Base-by-base conservation (phyloP, 2,329 filamentous ascomycete genomes). In the Penicillium sp. region DNA sequence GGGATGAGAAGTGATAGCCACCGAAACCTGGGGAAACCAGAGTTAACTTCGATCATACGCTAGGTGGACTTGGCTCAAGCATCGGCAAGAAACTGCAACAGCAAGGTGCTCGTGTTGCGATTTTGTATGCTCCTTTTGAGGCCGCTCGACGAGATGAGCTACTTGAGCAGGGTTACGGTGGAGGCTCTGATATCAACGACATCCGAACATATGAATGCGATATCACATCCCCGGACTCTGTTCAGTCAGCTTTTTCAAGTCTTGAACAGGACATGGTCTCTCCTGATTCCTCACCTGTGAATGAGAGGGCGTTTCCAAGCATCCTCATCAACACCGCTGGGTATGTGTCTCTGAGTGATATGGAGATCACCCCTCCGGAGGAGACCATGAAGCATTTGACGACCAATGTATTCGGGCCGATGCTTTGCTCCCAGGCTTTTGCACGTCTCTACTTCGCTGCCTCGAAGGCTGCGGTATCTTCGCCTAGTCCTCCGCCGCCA, bases 121-220 rank as follows among this genome's bases (percentile, higher is more conserved):
- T 79, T 13, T 64, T 79, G 0, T 79, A 79, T 47, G 76, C 76
- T 0, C 76, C 76, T 1, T 78, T 78, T 54, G 76, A 79, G 58
- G 68, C 72, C 1, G 49, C 64, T 29, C 67, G 68, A 8, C 69
- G 70, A 16, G 62, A 72, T 21, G 59, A 72, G 34, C 67, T 72
- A 0, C 65, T 79, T 16, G 61, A 68, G 13, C 46, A 65, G 1
- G 61, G 69, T 3, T 79, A 76, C 58, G 67, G 67, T 13, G 49
- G 45, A 4, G 43, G 39, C 39, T 54, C 52, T 31, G 50, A 52
- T 7, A 24, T 59, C 6, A 57, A 69, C 10, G 56, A 62, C 6
- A 68, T 74, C 49, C 60, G 58, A 45, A 64, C 69, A 4, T 71
- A 73, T 34, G 67, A 71, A 64, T 79, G 77, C 66, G 78, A 81